Percentiles rank a stretch among this genome's conserved stretches.
These are phyloP conservation scores for Fusarium siculi DNA, from an alignment of 2,329 filamentous ascomycete species.

Conservation along the genomic window DNA sequence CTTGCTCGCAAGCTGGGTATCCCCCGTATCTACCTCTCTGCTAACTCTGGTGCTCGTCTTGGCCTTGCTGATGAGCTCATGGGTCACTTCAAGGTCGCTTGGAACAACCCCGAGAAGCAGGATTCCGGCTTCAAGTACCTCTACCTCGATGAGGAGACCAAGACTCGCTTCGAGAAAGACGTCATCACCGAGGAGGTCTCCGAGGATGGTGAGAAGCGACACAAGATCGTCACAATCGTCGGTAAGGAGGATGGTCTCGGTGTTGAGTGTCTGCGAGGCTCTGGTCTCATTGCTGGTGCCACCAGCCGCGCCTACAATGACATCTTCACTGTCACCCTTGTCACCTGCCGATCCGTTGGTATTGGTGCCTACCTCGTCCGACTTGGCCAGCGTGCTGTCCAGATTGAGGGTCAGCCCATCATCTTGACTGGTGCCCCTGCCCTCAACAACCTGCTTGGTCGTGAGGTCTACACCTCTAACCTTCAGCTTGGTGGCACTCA, in stretches of 20 bases:
- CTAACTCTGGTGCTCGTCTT: constrained; percentile 97
- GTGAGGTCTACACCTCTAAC: constrained; percentile 99
- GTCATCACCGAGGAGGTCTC: constrained; percentile 83
- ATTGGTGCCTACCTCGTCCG: constrained; percentile 99
- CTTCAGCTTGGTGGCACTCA: constrained; percentile 99
- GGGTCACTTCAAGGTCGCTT: constrained; percentile 95
- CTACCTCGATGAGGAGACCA: constrained; percentile 87
- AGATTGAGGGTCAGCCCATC: constrained; percentile 98
- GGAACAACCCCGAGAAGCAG: constrained; percentile 85
- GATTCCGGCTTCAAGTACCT: constrained; percentile 96
- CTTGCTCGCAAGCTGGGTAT: constrained; percentile 93
- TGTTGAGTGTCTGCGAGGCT: constrained; percentile 96
- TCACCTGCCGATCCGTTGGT: constrained; percentile 98
- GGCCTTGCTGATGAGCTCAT: constrained; percentile 97
- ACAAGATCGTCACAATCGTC: constrained; percentile 94
- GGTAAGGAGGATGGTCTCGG: constrained; percentile 95
- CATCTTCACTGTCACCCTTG: constrained; percentile 97
- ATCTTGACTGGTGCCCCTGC: constrained; percentile 97
- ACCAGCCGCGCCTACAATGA: constrained; percentile 98
- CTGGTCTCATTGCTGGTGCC: constrained; percentile 96
- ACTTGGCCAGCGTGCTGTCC: constrained; percentile 96
- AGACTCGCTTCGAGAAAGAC: constrained; percentile 83
- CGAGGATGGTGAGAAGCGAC: constrained; percentile 87
- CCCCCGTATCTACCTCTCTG: constrained; percentile 96
- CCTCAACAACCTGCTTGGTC: constrained; percentile 97